Percentiles rank a stretch among this genome's conserved stretches.
These are phyloP conservation scores for Penicillium maclennaniae DNA, from an alignment of 495 filamentous ascomycete genomes.

Conservation along the genomic window DNA sequence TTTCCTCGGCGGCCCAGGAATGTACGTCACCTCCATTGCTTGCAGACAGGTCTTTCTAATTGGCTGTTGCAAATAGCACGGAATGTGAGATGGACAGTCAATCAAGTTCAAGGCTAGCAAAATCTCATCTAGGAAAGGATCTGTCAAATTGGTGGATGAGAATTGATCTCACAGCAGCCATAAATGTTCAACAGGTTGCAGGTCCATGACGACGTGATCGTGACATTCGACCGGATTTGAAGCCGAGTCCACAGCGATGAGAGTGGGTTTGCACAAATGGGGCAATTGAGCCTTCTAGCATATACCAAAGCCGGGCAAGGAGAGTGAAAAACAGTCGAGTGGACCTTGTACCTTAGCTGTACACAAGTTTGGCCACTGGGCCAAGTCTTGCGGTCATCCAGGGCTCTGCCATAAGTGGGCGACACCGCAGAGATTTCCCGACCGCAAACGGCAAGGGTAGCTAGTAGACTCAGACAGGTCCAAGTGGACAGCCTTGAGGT, in stretches of 20 bases:
- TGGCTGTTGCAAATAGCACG: not conserved
- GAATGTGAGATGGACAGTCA: constrained; percentile 9
- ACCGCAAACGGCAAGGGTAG: constrained; percentile 14
- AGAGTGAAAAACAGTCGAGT: not conserved
- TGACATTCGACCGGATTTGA: constrained; percentile 2
- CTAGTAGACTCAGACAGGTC: too few species aligned
- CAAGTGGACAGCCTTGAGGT: not conserved
- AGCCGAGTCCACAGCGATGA: constrained; percentile 1
- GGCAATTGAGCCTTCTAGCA: not conserved
- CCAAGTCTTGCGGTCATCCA: constrained; percentile 24
- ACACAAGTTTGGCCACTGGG: not conserved
- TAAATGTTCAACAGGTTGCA: not conserved
- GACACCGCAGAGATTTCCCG: constrained; percentile 8
- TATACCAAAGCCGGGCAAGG: not conserved
- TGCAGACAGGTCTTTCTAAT: constrained; percentile 2
- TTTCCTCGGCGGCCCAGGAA: constrained; percentile 13
- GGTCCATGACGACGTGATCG: constrained; percentile 14
- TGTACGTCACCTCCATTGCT: constrained; percentile 10
- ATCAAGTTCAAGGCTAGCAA: not conserved
- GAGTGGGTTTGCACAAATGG: not conserved
- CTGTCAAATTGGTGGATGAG: not conserved
- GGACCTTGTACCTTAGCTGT: constrained; percentile 2
- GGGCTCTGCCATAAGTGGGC: constrained; percentile 3
- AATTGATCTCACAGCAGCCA: not conserved
- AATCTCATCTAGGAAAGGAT: not conserved